Evolutionary conservation across 2,329 filamentous ascomycete genomes (phyloP).

Genomic region (Fragosphaeria purpurea): DNA sequence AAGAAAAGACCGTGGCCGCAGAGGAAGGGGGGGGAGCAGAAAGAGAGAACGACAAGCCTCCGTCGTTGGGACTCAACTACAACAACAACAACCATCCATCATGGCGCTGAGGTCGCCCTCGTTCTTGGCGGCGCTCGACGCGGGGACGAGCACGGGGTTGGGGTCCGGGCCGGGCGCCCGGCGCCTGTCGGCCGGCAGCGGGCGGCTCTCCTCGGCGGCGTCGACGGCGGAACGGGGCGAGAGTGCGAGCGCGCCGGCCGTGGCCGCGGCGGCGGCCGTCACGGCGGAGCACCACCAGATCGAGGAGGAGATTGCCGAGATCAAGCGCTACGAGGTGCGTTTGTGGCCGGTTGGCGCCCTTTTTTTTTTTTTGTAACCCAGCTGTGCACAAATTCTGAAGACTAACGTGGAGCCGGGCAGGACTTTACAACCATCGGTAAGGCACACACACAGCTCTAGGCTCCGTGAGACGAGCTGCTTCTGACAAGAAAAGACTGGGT

Average conservation of each 20-base stretch:
- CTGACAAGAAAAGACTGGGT: slow-evolving; percentile 69
- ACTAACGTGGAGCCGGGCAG: slow-evolving; percentile 21
- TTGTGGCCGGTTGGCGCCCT: too few relatives aligned
- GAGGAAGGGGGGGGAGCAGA: too few relatives aligned
- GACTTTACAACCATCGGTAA: slow-evolving; percentile 91
- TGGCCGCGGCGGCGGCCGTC: slow-evolving; percentile 9
- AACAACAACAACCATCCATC: too few relatives aligned
- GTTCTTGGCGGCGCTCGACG: neutral
- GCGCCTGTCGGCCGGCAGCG: slow-evolving; percentile 48
- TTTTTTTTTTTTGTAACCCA: slow-evolving; percentile 19
- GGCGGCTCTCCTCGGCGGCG: slow-evolving; percentile 57
- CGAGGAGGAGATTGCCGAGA: slow-evolving; percentile 92
- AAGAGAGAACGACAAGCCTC: too few relatives aligned
- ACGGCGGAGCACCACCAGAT: slow-evolving; percentile 57
- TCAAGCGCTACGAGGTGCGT: slow-evolving; percentile 78
- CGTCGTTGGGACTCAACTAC: too few relatives aligned
- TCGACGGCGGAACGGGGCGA: slow-evolving; percentile 40
- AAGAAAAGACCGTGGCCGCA: too few relatives aligned
- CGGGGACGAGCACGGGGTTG: neutral
- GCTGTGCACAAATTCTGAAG: too few relatives aligned
- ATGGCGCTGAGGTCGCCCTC: slow-evolving; percentile 10
- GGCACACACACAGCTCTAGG: slow-evolving; percentile 11
- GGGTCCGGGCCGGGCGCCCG: slow-evolving; percentile 15
- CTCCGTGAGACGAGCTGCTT: slow-evolving; percentile 17
- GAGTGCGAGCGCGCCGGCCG: slow-evolving; percentile 42